phyloP scores from a whole-genome alignment of 495 filamentous ascomycete species.

The Penicillium cinerascens region DNA sequence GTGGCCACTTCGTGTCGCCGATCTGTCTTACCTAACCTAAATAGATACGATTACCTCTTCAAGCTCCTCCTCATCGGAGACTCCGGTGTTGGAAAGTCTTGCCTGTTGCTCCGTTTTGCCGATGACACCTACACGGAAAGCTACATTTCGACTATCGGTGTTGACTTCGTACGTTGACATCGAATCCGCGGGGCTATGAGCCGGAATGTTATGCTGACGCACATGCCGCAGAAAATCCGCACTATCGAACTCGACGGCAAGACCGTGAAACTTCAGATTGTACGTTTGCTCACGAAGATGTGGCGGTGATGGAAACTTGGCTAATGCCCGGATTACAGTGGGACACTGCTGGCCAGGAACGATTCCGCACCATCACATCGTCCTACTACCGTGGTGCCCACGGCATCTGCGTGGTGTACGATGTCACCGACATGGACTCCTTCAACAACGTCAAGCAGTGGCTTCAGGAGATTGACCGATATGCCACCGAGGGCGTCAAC shows the following conservation, averaged over 20 bases:
- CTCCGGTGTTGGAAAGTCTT: slow-evolving; percentile 99
- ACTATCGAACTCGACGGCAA: slow-evolving; percentile 99
- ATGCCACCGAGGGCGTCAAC: slow-evolving; percentile 98
- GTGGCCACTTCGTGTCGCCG: slow-evolving; percentile 7
- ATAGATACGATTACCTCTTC: slow-evolving; percentile 99
- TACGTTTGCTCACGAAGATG: slow-evolving; percentile 46
- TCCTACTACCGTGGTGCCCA: slow-evolving; percentile 99
- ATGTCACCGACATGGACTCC: slow-evolving; percentile 99
- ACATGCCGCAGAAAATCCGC: slow-evolving; percentile 83
- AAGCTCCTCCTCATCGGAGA: slow-evolving; percentile 99
- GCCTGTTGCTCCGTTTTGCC: slow-evolving; percentile 92
- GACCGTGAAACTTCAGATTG: slow-evolving; percentile 99
- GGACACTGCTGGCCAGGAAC: slow-evolving; percentile 98
- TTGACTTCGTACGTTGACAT: slow-evolving; percentile 81
- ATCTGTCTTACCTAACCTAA: slow-evolving; percentile 26
- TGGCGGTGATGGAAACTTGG: neutral
- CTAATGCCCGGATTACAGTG: slow-evolving; percentile 57
- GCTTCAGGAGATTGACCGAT: slow-evolving; percentile 99
- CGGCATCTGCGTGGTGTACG: slow-evolving; percentile 99
- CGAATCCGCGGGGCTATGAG: slow-evolving; percentile 5
- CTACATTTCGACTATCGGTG: slow-evolving; percentile 99
- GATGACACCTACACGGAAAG: slow-evolving; percentile 99
- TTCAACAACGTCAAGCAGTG: slow-evolving; percentile 99
- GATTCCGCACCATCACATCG: slow-evolving; percentile 98
- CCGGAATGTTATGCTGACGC: slow-evolving; percentile 16